Percentiles rank a stretch among this genome's conserved stretches.
Evolutionary conservation across 352 stramenopile genomes (phyloP).

Genomic region (Phytophthora colocasiae): DNA sequence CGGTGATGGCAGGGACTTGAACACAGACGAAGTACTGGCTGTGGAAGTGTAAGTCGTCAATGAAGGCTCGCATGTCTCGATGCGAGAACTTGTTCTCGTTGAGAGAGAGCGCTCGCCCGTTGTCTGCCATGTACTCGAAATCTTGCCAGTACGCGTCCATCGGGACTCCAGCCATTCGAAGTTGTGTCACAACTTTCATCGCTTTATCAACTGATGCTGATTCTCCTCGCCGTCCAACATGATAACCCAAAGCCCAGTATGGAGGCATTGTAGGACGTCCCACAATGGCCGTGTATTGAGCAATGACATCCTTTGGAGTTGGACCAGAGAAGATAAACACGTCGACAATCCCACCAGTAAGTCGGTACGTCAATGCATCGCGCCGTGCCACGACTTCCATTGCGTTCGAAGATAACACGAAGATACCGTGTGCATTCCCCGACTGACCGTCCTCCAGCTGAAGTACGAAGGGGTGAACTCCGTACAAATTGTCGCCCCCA

Average conservation of each 20-base stretch:
- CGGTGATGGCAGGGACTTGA: conserved; percentile 68
- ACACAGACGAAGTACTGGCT: conserved; percentile 81
- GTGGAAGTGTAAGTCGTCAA: conserved; percentile 85
- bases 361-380: conserved; percentile 75
- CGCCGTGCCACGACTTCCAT: conserved; percentile 85
- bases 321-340: conserved; percentile 82
- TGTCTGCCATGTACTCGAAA: conserved; percentile 55
- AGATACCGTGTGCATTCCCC: conserved; percentile 72
- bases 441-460: conserved; percentile 64
- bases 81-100: conserved; percentile 62
- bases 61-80: conserved; percentile 51
- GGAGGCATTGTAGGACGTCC: conserved; percentile 80
- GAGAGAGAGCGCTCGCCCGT: conserved; percentile 59
- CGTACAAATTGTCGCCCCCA: conserved; percentile 80
- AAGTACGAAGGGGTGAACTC: conserved; percentile 78
- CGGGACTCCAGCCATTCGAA: conserved; percentile 56
- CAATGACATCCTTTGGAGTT: conserved; percentile 56
- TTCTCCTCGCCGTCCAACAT: conserved; percentile 58
- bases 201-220: conserved; percentile 29
- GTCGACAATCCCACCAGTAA: conserved; percentile 84
- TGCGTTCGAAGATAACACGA: conserved; percentile 83
- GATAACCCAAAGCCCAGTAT: conserved; percentile 89
- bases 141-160: conserved; percentile 87
- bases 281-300: conserved; percentile 80
- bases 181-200: conserved; percentile 39